Percentiles rank a stretch among this genome's conserved stretches.
phyloP scores from a whole-genome alignment of 2,329 filamentous ascomycete species.

The Ophiostoma ulmi region DNA sequence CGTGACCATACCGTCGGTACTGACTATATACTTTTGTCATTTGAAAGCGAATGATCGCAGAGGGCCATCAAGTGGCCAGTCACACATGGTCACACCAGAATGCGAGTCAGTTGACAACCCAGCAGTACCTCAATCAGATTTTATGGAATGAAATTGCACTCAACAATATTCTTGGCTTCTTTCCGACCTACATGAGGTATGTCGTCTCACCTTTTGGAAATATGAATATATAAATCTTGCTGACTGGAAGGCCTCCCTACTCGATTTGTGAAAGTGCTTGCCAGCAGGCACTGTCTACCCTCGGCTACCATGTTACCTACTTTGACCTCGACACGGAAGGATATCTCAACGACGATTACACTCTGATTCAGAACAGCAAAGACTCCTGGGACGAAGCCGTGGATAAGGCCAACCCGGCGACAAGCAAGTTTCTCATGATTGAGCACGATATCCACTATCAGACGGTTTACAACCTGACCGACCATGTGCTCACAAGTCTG shows the following conservation, averaged over 20 bases:
- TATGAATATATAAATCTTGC: no score
- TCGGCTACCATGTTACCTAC: not conserved
- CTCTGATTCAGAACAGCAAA: slow-evolving; percentile 5
- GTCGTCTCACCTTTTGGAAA: no score
- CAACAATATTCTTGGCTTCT: not conserved
- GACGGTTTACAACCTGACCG: not conserved
- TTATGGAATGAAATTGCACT: not conserved
- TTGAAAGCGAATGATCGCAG: not conserved
- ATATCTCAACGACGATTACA: not conserved
- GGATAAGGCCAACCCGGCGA: not conserved
- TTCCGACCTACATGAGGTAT: not conserved
- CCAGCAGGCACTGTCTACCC: not conserved
- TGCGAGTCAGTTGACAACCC: not conserved
- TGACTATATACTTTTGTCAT: not conserved
- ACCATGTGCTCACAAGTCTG: slow-evolving; percentile 32
- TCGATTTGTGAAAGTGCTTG: not conserved
- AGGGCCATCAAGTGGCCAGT: not conserved
- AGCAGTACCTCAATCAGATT: not conserved
- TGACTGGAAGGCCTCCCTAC: not conserved
- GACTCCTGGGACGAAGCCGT: not conserved
- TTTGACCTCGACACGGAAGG: not conserved
- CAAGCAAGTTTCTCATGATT: not conserved
- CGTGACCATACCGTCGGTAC: not conserved
- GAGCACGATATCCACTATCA: not conserved
- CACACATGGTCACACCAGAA: not conserved